phyloP scores from a whole-genome alignment of 2,329 filamentous ascomycete genomes.

The Hypocreales sp. region DNA sequence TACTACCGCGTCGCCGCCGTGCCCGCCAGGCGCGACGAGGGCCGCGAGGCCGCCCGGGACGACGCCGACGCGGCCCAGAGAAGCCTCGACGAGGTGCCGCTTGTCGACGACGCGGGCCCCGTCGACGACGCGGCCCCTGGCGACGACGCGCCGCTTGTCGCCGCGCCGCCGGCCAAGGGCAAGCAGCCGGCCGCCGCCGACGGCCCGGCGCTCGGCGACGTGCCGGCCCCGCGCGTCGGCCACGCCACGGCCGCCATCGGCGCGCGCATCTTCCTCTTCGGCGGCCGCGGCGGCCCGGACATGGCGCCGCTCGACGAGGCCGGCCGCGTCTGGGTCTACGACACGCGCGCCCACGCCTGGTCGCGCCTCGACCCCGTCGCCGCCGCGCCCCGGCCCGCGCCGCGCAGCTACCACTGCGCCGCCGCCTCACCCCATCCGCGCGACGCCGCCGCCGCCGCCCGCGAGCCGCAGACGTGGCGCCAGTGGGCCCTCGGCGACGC shows the following conservation, averaged over 20 bases:
- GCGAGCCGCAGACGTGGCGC: slow-evolving; percentile 30
- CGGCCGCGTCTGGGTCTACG: slow-evolving; percentile 63
- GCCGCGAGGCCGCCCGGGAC: too few relatives aligned
- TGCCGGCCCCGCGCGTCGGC: slow-evolving; percentile 56
- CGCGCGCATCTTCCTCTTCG: slow-evolving; percentile 64
- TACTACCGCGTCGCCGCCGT: slow-evolving; percentile 40
- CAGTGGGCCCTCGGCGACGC: slow-evolving; percentile 40
- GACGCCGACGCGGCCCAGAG: slow-evolving; percentile 12
- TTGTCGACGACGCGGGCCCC: too few relatives aligned
- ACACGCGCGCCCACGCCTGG: slow-evolving; percentile 51
- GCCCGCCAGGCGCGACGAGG: slow-evolving; percentile 18
- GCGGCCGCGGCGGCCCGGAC: slow-evolving; percentile 55
- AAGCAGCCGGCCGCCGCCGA: slow-evolving; percentile 18
- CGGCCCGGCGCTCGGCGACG: slow-evolving; percentile 18
- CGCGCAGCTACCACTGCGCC: slow-evolving; percentile 57
- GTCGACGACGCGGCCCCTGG: too few relatives aligned
- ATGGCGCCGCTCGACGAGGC: slow-evolving; percentile 59
- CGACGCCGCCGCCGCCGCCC: slow-evolving; percentile 24
- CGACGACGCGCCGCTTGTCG: slow-evolving; percentile 22
- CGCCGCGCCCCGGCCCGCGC: slow-evolving; percentile 32
- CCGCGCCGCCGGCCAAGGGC: slow-evolving; percentile 18
- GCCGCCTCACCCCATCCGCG: slow-evolving; percentile 41
- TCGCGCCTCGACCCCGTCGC: slow-evolving; percentile 40
- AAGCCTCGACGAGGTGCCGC: too few relatives aligned
- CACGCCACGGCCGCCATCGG: slow-evolving; percentile 55